Evolutionary conservation across 768 basidiomycete species (phyloP).

Genomic region (Kwoniella bestiolae): DNA sequence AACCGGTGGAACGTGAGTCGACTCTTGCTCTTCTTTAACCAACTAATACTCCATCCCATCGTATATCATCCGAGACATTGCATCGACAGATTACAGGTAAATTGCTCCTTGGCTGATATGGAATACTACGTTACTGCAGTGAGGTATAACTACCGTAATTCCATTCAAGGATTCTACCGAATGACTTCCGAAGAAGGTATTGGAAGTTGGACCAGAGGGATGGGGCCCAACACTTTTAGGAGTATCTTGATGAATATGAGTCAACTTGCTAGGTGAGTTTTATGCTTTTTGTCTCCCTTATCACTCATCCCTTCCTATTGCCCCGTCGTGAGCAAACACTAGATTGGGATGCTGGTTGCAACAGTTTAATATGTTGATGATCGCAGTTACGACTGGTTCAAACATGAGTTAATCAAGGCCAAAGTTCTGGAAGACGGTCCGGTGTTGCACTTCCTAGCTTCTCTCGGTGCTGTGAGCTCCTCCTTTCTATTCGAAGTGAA

Average conservation of each 20-base stretch:
- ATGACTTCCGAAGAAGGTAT: conserved; percentile 87
- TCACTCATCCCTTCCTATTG: not conserved
- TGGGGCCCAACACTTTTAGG: conserved; percentile 82
- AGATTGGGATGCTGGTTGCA: not conserved
- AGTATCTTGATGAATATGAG: conserved; percentile 88
- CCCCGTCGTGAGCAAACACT: no score
- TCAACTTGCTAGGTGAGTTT: conserved; percentile 81
- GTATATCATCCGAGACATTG: not conserved
- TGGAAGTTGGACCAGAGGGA: conserved; percentile 74
- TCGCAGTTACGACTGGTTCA: conserved; percentile 85
- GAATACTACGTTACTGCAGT: conserved; percentile 56
- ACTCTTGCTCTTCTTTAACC: not conserved
- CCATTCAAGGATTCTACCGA: conserved; percentile 84
- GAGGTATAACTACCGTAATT: conserved; percentile 86
- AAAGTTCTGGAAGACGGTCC: conserved; percentile 80
- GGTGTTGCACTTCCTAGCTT: conserved; percentile 78
- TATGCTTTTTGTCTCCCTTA: not conserved
- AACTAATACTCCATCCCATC: not conserved
- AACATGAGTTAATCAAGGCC: conserved; percentile 75
- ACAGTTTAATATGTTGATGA: no score
- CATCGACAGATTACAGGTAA: no score
- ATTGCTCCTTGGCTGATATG: no score
- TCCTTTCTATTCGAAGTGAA: no score
- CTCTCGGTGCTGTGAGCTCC: conserved; percentile 74
- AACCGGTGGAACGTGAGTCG: conserved; percentile 67